Percentiles rank a stretch among this genome's conserved stretches.
phyloP scores from a whole-genome alignment of 2,329 filamentous ascomycete genomes.

The Podosphaera leucotricha region DNA sequence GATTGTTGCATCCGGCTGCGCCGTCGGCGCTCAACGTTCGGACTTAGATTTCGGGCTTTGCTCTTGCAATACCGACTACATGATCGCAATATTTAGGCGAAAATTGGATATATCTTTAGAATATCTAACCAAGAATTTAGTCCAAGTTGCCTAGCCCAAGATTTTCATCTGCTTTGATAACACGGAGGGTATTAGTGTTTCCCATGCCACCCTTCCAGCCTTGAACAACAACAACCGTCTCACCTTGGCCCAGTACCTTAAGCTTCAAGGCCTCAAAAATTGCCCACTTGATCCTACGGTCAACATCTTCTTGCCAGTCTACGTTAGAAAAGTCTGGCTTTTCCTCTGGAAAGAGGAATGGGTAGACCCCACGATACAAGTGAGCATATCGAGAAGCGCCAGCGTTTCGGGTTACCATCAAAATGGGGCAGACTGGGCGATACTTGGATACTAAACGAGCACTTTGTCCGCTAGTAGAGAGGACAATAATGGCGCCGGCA shows the following conservation, averaged over 20 bases:
- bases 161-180: slow-evolving; percentile 2
- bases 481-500: slow-evolving; percentile 82
- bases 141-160: not conserved
- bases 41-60: too few relatives aligned
- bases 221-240: slow-evolving; percentile 63
- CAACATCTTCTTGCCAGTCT: slow-evolving; percentile 98
- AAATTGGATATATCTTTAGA: too few relatives aligned
- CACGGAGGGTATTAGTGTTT: slow-evolving; percentile 51
- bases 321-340: slow-evolving; percentile 87
- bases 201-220: slow-evolving; percentile 84
- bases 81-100: too few relatives aligned
- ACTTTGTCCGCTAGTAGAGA: slow-evolving; percentile 88
- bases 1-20: too few relatives aligned
- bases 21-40: too few relatives aligned
- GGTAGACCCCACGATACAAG: slow-evolving; percentile 92
- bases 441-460: slow-evolving; percentile 95
- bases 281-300: slow-evolving; percentile 93
- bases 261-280: slow-evolving; percentile 71
- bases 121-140: too few relatives aligned
- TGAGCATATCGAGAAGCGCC: slow-evolving; percentile 75
- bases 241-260: slow-evolving; percentile 45
- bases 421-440: slow-evolving; percentile 93
- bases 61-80: too few relatives aligned
- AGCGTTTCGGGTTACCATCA: slow-evolving; percentile 87
- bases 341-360: slow-evolving; percentile 76